Base-by-base conservation (phyloP, 2,329 filamentous ascomycete species). In the Sphaerulina vaccinii region DNA sequence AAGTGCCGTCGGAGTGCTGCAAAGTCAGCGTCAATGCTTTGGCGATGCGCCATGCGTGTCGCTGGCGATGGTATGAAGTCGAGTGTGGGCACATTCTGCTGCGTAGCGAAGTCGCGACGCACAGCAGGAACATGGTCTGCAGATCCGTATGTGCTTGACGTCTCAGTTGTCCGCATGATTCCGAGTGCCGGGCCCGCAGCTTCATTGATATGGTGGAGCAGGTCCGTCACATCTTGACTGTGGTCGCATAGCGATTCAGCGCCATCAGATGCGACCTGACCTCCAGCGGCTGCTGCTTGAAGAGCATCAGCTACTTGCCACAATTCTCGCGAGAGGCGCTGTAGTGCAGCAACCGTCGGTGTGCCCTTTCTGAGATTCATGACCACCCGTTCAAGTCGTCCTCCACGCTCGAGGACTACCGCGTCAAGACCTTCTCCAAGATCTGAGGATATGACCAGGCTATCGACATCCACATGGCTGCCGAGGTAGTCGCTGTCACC, bases 361-460 rank as follows among this genome's bases (percentile, higher is more conserved):
- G 52, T 44, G 37, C 57, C 56, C 33, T 58, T 51, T 16, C 65
- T 61, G 23, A 72, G 63, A 46, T 73, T 71, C 51, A 67, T 63
- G 52, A 76, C 71, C 3, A 75, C 67, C 36, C 60, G 58, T 49
- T 71, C 65, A 7, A 76, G 58, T 5, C 66, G 65, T 11, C 62
- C 69, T 2, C 67, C 58, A 49, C 73, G 71, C 53, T 74, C 72
- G 24, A 69, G 59, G 13, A 75, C 67, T 19, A 74, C 70, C 5
- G 64, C 62, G 47, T 75, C 71, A 32, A 75, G 70, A 40, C 69
- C 63, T 6, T 66, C 53, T 6, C 67, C 68, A 5, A 74, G 58
- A 37, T 74, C 70, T 23, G 56, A 53, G n/a, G 55, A 49, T 27
- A 56, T 37, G 5, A 61, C 37, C 10, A 38, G 37, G 7, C 38